These are phyloP conservation scores for Alternaria novae-zelandiae DNA, from an alignment of 2,329 filamentous ascomycete genomes.

Conservation along the genomic window DNA sequence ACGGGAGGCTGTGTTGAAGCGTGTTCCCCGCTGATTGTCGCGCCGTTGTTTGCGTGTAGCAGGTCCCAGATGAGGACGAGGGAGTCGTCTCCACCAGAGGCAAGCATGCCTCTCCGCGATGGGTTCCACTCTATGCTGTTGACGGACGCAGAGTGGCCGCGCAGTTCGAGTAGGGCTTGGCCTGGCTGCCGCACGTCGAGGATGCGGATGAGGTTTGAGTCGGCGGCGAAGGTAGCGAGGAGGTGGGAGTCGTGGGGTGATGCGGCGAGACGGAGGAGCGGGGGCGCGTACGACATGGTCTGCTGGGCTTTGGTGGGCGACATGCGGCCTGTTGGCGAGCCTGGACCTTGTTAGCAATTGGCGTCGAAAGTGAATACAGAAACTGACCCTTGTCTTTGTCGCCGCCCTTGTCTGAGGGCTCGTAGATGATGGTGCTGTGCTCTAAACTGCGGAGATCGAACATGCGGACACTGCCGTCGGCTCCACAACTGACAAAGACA, in stretches of 20 bases:
- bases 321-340: conserved; percentile 59
- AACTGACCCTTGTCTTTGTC: conserved; percentile 52
- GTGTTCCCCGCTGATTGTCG: conserved; percentile 54
- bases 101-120: conserved; percentile 81
- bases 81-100: conserved; percentile 90
- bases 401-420: conserved; percentile 83
- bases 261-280: conserved; percentile 80
- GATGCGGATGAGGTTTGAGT: conserved; percentile 90
- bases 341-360: conserved; percentile 29
- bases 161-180: conserved; percentile 90
- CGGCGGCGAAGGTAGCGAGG: conserved; percentile 94
- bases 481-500: conserved; percentile 96
- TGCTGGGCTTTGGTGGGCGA: conserved; percentile 79
- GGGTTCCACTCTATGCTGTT: conserved; percentile 98
- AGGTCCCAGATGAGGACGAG: conserved; percentile 94
- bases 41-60: conserved; percentile 68
- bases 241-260: conserved; percentile 96
- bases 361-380: neutral
- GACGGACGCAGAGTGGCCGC: conserved; percentile 82
- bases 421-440: conserved; percentile 98
- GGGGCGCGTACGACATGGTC: conserved; percentile 69
- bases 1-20: conserved; percentile 33
- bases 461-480: conserved; percentile 97
- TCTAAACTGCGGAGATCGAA: conserved; percentile 96
- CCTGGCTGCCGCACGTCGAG: conserved; percentile 96